Base-by-base conservation (phyloP, 1,139 yeast genomes). In the Arxiozyma slooffiae region DNA sequence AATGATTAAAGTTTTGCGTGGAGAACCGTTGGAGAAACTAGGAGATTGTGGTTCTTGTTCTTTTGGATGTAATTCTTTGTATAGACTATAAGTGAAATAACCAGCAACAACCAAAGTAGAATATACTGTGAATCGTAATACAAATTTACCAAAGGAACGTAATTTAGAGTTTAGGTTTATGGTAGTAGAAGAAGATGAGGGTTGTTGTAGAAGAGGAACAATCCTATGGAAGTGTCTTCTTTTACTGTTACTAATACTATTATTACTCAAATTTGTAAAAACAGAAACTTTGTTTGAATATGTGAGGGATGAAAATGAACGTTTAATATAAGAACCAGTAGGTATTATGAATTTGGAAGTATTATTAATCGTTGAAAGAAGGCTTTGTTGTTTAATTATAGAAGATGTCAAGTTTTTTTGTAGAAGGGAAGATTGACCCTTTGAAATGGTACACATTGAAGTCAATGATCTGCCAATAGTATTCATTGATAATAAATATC, bases 1-100 rank as follows among this genome's bases (percentile, higher is more conserved):
- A 57, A 90, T 81, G 51, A 90, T 95, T 64, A 90, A 72, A 44
- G 90, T 88, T 74, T 90, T 90, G 76, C 86, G 87, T 67, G 83
- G 80, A 53, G 86, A 79, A 40, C 92, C 92, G 60, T 75, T 77
- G 49, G 77, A 75, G 59, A 81, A 79, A 39, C 74, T 68, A n/a
- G 81, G 78, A 11, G 79, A 70, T 66, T 81, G 85, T 20, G 79
- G 77, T 49, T 71, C 64, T 66, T 84, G 90, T 30, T 71, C 69
- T 40, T 74, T 73, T 4, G 90, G 90, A 57, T 76, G 74, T 6
- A 79, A 71, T 68, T 85, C 94, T 46, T 71, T 71, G 66, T 80
- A 81, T 43, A 83, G 76, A 54, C 77, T 75, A 66, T 76, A 80
- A 34, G 77, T 70, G 52, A 83, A 66, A 58, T 76, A 77, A 3